Evolutionary conservation across 2,329 filamentous ascomycete genomes (phyloP).

Genomic region (Nemania abortiva): DNA sequence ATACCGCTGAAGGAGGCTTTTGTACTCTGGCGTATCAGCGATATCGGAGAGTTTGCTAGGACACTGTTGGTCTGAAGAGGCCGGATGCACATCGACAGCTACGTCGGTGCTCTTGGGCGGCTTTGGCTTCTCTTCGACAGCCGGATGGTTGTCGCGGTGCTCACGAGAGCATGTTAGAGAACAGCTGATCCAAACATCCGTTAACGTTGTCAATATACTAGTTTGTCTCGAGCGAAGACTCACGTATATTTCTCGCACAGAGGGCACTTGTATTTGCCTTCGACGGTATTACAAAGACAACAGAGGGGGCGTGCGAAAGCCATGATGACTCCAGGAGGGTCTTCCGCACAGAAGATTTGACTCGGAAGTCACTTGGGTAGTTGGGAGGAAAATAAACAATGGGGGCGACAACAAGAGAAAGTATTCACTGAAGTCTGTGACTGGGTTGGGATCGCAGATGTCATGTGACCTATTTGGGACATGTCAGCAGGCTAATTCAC

Average conservation of each 20-base stretch:
- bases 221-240: constrained; percentile 44
- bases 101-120: neutral
- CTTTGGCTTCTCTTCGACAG: constrained; percentile 48
- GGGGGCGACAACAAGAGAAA: neutral
- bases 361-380: neutral
- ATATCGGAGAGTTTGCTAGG: constrained; percentile 40
- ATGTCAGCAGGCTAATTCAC: constrained; percentile 2
- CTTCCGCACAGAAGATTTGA: neutral
- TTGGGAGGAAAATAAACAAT: neutral
- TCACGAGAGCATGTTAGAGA: constrained; percentile 68
- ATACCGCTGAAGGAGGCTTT: constrained; percentile 47
- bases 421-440: neutral
- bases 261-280: constrained; percentile 73
- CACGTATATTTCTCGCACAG: constrained; percentile 70
- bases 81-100: neutral
- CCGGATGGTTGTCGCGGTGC: constrained; percentile 64
- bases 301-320: constrained; percentile 54
- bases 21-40: constrained; percentile 49
- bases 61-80: neutral
- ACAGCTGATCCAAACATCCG: constrained; percentile 58
- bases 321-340: constrained; percentile 41
- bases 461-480: neutral
- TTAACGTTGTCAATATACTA: constrained; percentile 4
- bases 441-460: neutral
- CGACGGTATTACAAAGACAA: constrained; percentile 63